Conservation (phyloP, 768 basidiomycete genomes). For the Boletus pseudopeckii region DNA sequence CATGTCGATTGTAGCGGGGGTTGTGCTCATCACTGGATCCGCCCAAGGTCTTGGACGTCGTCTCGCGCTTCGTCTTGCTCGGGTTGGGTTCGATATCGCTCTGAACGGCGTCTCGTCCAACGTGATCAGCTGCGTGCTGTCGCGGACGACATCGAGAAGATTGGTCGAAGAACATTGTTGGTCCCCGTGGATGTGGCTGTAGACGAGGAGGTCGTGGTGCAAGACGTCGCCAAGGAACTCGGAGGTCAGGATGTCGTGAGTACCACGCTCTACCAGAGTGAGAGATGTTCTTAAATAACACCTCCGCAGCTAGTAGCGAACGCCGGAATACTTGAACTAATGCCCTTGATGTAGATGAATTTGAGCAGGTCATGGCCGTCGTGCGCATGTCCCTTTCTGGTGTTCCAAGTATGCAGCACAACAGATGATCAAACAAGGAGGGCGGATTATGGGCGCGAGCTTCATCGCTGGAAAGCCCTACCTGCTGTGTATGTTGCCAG, state of each 20-base stretch:
- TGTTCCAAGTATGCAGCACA: slow-evolving; percentile 39
- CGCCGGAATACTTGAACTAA: slow-evolving; percentile 1
- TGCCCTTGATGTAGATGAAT: slow-evolving; percentile 24
- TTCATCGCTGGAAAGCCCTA: slow-evolving; percentile 21
- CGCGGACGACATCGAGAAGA: not conserved
- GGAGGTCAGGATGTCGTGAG: slow-evolving; percentile 47
- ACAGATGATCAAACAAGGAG: slow-evolving; percentile 40
- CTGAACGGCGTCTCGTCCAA: not conserved
- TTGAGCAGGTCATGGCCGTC: slow-evolving; percentile 39
- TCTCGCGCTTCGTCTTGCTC: not conserved
- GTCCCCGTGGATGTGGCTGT: slow-evolving; percentile 38
- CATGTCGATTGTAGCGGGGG: not conserved
- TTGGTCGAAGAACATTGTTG: slow-evolving; percentile 12
- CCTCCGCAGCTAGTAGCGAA: slow-evolving; percentile 17
- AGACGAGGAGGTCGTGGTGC: slow-evolving; percentile 28
- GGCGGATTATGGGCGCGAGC: slow-evolving; percentile 36
- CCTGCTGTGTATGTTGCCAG: slow-evolving; percentile 5
- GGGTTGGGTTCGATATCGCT: not conserved
- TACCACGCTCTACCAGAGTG: not conserved
- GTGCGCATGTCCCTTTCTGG: slow-evolving; percentile 34
- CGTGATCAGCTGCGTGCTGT: not conserved
- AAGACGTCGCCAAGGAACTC: slow-evolving; percentile 24
- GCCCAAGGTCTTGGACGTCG: not conserved
- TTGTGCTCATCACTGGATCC: not conserved
- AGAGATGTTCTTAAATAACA: not conserved